Conservation (phyloP, 169 alveolate species). For the Cryptosporidium ubiquitum region DNA sequence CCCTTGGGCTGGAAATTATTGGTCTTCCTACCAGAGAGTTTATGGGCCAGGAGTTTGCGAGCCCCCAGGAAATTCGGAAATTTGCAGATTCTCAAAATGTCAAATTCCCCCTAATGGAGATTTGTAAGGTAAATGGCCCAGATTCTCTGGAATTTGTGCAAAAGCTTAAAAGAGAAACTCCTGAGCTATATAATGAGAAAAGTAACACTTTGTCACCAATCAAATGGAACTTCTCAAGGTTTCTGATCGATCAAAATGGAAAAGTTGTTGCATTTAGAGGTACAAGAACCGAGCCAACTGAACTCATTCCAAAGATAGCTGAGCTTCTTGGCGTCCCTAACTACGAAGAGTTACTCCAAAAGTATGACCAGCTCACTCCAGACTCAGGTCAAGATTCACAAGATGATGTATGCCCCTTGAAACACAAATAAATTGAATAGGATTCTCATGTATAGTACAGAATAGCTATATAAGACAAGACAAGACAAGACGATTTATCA, state of each 20-base stretch:
- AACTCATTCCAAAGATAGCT: constrained; percentile 56
- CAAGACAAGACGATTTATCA: not conserved
- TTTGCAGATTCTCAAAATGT: constrained; percentile 32
- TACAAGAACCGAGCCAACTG: constrained; percentile 55
- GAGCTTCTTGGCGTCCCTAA: constrained; percentile 10
- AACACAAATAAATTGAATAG: not conserved
- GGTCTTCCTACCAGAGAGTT: constrained; percentile 68
- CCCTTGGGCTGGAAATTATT: constrained; percentile 59
- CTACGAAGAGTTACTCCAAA: constrained; percentile 14
- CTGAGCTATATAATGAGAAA: constrained; percentile 25
- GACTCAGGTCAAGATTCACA: not conserved
- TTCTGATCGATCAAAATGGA: constrained; percentile 20
- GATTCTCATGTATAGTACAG: too few species aligned
- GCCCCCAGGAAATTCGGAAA: constrained; percentile 48
- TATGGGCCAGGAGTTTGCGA: constrained; percentile 46
- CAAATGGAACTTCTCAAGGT: constrained; percentile 64
- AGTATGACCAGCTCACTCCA: constrained; percentile 14
- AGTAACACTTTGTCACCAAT: constrained; percentile 19
- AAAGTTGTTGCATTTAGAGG: constrained; percentile 63
- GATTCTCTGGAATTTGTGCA: constrained; percentile 57
- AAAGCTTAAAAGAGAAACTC: constrained; percentile 50
- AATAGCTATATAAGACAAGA: too few species aligned
- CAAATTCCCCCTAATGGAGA: constrained; percentile 53
- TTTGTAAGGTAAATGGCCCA: constrained; percentile 57
- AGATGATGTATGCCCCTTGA: constrained; percentile 18